Evolutionary conservation across 208 protist genomes (phyloP).

Genomic region (Balamuthia mandrillaris): DNA sequence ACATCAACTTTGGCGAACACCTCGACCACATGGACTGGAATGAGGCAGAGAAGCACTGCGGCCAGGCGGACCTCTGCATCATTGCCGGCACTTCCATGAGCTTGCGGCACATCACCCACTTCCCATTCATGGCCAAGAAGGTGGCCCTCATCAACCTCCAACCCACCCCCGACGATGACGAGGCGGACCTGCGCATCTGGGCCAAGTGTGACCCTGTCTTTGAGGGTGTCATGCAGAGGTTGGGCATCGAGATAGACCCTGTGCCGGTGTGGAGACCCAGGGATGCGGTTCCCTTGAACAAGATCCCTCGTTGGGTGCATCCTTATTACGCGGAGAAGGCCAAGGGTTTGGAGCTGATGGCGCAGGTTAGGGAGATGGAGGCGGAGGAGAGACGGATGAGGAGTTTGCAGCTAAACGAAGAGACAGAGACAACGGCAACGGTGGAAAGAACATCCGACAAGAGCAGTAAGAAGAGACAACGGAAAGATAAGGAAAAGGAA

Average conservation of each 20-base stretch:
- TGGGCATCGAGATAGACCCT: conserved; percentile 19
- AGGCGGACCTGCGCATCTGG: conserved; percentile 50
- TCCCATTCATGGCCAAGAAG: conserved; percentile 51
- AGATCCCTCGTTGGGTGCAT: conserved; percentile 12
- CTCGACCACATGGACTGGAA: conserved; percentile 55
- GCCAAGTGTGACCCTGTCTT: conserved; percentile 48
- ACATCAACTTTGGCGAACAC: conserved; percentile 55
- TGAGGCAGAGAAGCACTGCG: conserved; percentile 50
- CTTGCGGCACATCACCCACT: conserved; percentile 57
- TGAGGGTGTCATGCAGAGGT: conserved; percentile 26
- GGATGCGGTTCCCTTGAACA: conserved; percentile 25
- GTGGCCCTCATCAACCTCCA: conserved; percentile 55
- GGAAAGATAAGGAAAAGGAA: not conserved
- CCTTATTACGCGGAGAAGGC: not conserved
- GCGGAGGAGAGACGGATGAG: not conserved
- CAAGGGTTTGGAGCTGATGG: conserved; percentile 9
- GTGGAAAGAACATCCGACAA: not conserved
- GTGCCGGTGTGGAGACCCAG: conserved; percentile 18
- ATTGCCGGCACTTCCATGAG: conserved; percentile 53
- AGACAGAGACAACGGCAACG: not conserved
- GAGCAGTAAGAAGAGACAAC: not conserved
- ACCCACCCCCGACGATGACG: conserved; percentile 47
- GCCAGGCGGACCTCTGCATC: conserved; percentile 49
- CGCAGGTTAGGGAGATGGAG: not conserved
- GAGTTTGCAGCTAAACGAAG: no score